Percentiles rank a stretch among this genome's conserved stretches.
Evolutionary conservation across 1,284 basidiomycete genomes (phyloP).

Genomic region (Ceratobasidium sp.): DNA sequence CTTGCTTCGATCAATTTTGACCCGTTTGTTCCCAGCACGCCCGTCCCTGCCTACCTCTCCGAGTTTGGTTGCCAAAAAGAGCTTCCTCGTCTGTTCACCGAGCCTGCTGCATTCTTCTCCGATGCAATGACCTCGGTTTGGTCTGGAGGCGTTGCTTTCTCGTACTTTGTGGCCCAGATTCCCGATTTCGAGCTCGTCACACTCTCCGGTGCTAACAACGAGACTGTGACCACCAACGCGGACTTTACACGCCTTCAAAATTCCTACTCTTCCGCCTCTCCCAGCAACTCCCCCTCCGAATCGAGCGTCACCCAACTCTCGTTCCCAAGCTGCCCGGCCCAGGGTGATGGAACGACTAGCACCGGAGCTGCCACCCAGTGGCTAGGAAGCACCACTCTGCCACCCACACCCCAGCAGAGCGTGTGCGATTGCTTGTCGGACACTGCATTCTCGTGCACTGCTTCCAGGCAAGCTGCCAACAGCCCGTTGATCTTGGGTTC

Average conservation of each 20-base stretch:
- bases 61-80: constrained; percentile 64
- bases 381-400: constrained; percentile 73
- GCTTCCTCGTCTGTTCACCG: constrained; percentile 79
- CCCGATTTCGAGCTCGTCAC: constrained; percentile 87
- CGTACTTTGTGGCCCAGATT: constrained; percentile 73
- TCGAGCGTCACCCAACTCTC: constrained; percentile 59
- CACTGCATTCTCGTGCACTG: constrained; percentile 71
- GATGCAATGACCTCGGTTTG: constrained; percentile 77
- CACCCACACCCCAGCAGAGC: constrained; percentile 80
- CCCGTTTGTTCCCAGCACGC: constrained; percentile 47
- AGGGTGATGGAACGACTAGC: constrained; percentile 49
- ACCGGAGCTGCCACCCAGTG: constrained; percentile 49
- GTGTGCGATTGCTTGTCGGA: constrained; percentile 81
- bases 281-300: constrained; percentile 71
- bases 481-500: constrained; percentile 69
- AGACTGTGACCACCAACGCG: constrained; percentile 64
- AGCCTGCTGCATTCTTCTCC: constrained; percentile 74
- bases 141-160: constrained; percentile 88
- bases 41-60: constrained; percentile 87
- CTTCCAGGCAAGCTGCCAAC: constrained; percentile 67
- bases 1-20: neutral
- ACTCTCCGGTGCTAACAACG: constrained; percentile 64
- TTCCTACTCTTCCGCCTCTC: constrained; percentile 65
- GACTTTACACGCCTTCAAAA: constrained; percentile 74
- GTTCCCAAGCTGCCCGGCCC: constrained; percentile 64